Conservation (phyloP, 202 grass and related monocot genomes). For the Setaria viridis region DNA sequence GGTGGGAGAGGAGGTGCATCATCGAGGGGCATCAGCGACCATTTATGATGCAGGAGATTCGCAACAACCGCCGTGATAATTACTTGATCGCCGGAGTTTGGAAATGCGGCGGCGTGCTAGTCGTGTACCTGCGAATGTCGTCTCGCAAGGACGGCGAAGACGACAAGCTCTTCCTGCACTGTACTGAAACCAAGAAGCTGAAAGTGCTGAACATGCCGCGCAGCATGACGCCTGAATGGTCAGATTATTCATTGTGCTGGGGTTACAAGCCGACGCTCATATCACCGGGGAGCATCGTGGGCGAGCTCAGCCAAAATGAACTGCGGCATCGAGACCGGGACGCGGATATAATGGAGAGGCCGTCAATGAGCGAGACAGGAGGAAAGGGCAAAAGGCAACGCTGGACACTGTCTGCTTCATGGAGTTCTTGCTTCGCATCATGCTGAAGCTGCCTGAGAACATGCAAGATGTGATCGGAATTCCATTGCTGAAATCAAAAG, state of each 20-base stretch:
- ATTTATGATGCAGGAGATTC: too few relatives aligned
- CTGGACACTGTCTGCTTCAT: conserved; percentile 17
- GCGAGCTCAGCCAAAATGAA: background rate
- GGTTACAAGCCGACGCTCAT: background rate
- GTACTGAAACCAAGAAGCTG: background rate
- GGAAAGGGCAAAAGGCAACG: background rate
- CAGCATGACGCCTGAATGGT: background rate
- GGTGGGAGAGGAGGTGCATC: background rate
- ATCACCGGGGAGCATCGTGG: conserved; percentile 2
- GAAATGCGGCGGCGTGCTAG: background rate
- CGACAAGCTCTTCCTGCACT: background rate
- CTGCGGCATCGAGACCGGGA: background rate
- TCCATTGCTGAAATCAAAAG: background rate
- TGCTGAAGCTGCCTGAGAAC: background rate
- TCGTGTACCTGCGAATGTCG: background rate
- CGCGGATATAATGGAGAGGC: background rate
- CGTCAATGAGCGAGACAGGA: background rate
- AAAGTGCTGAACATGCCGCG: background rate
- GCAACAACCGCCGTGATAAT: too few relatives aligned
- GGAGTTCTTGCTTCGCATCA: conserved; percentile 9
- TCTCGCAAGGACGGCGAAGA: background rate
- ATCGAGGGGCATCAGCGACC: background rate
- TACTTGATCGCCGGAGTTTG: background rate
- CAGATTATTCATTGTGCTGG: background rate
- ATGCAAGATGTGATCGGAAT: background rate